A percentile compares a stretch with the other conserved stretches of the same genome.
Conservation (phyloP, 2,329 filamentous ascomycete species). For the Verticillium tricorpus region DNA sequence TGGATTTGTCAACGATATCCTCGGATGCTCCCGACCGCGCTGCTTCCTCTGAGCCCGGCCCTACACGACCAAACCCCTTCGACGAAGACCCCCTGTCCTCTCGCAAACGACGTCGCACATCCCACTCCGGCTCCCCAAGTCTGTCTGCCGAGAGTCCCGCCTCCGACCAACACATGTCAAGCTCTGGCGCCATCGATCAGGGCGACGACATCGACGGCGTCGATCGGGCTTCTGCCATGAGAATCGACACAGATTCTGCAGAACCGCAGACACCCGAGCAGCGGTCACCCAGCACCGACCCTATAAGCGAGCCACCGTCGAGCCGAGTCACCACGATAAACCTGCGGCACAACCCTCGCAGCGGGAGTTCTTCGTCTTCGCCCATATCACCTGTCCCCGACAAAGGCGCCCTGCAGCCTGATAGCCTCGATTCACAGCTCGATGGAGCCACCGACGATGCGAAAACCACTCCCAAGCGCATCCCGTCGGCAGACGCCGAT, state of each 20-base stretch:
- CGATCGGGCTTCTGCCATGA: constrained; percentile 30
- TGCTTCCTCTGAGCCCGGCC: constrained; percentile 58
- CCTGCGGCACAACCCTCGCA: constrained; percentile 36
- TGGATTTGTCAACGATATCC: constrained; percentile 47
- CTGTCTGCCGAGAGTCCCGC: constrained; percentile 42
- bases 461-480: neutral
- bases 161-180: constrained; percentile 25
- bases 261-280: constrained; percentile 39
- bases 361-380: neutral
- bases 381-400: neutral
- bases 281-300: constrained; percentile 23
- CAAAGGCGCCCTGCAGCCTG: neutral
- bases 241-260: constrained; percentile 32
- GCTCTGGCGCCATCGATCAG: constrained; percentile 21
- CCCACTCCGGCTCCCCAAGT: constrained; percentile 49
- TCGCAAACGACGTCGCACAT: constrained; percentile 60
- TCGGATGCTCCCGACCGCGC: constrained; percentile 53
- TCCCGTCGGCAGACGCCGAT: neutral
- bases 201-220: constrained; percentile 15
- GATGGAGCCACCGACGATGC: neutral
- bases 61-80: constrained; percentile 61
- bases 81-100: constrained; percentile 52
- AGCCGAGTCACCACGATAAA: constrained; percentile 56
- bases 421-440: neutral
- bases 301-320: constrained; percentile 39